Percentiles rank a stretch among this genome's conserved stretches.
Evolutionary conservation across 2,329 filamentous ascomycete species (phyloP).

Genomic region (Trichoderma arundinaceum): DNA sequence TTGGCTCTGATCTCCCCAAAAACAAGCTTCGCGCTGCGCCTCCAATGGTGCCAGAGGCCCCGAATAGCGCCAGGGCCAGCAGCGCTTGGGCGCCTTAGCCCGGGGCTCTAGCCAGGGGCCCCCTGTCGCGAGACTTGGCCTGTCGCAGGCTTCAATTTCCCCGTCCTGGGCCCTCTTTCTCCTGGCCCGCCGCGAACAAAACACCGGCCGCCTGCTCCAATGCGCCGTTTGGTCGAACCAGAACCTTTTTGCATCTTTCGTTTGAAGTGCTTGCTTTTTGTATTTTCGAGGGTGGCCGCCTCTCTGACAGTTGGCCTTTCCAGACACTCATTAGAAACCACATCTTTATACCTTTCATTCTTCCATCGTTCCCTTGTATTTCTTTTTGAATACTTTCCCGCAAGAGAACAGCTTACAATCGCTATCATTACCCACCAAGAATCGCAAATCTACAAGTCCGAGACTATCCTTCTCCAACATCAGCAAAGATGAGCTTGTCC

Average conservation of each 20-base stretch:
- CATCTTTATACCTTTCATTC: conserved; percentile 27
- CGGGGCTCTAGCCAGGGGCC: conserved; percentile 9
- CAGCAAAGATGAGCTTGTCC: conserved; percentile 44
- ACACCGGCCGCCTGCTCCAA: conserved; percentile 26
- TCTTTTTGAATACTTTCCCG: background rate
- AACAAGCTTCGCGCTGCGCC: conserved; percentile 31
- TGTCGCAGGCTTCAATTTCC: conserved; percentile 29
- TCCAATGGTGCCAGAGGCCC: conserved; percentile 2
- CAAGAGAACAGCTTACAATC: conserved; percentile 26
- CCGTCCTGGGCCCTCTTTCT: conserved; percentile 22
- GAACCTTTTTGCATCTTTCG: conserved; percentile 25
- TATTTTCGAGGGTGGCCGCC: conserved; percentile 36
- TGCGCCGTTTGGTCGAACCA: background rate
- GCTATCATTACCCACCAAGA: conserved; percentile 6
- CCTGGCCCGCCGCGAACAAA: conserved; percentile 30
- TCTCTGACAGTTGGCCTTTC: conserved; percentile 37
- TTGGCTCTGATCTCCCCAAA: conserved; percentile 14
- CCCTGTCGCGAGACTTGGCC: conserved; percentile 17
- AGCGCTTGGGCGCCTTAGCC: background rate
- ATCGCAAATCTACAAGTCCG: background rate
- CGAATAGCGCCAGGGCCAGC: conserved; percentile 10
- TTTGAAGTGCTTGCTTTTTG: conserved; percentile 27
- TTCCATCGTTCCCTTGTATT: conserved; percentile 4
- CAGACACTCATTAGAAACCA: conserved; percentile 40
- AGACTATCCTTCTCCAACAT: background rate